Evolutionary conservation across 352 stramenopile species (phyloP).

Genomic region (Globisporangium cederbergense): DNA sequence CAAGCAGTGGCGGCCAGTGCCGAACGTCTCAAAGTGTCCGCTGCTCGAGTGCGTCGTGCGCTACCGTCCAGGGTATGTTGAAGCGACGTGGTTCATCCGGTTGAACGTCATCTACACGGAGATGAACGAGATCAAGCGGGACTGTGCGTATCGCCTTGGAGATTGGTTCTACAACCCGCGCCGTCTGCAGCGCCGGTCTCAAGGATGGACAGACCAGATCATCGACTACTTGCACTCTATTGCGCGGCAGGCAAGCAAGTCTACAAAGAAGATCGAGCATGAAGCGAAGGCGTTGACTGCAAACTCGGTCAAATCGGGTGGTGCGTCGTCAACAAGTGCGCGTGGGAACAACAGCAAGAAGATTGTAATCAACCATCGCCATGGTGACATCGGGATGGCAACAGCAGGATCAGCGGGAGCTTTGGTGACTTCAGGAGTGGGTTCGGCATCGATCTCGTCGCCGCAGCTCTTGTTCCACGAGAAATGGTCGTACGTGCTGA

Average conservation of each 20-base stretch:
- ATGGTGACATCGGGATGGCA: conserved; percentile 27
- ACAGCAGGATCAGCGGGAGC: conserved; percentile 7
- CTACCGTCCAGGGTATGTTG: conserved; percentile 63
- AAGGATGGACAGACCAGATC: conserved; percentile 81
- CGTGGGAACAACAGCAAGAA: background rate
- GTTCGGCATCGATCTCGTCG: conserved; percentile 12
- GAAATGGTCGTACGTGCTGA: conserved; percentile 82
- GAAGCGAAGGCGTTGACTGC: conserved; percentile 11
- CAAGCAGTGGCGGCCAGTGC: conserved; percentile 77
- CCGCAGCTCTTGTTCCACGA: conserved; percentile 51
- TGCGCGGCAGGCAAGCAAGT: conserved; percentile 44
- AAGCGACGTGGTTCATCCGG: conserved; percentile 82
- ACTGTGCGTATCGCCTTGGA: conserved; percentile 47
- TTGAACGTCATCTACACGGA: conserved; percentile 87
- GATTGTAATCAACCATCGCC: conserved; percentile 25
- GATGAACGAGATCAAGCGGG: conserved; percentile 79
- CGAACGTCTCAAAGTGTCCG: conserved; percentile 74
- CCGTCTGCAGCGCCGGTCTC: conserved; percentile 59
- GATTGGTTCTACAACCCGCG: conserved; percentile 84
- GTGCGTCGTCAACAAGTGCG: background rate
- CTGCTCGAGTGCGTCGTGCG: conserved; percentile 74
- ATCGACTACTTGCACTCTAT: conserved; percentile 70
- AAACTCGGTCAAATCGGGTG: background rate
- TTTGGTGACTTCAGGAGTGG: conserved; percentile 9
- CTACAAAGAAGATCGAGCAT: conserved; percentile 21